These are phyloP conservation scores for Bipolaris zeicola DNA, from an alignment of 2,329 filamentous ascomycete genomes.

Conservation along the genomic window DNA sequence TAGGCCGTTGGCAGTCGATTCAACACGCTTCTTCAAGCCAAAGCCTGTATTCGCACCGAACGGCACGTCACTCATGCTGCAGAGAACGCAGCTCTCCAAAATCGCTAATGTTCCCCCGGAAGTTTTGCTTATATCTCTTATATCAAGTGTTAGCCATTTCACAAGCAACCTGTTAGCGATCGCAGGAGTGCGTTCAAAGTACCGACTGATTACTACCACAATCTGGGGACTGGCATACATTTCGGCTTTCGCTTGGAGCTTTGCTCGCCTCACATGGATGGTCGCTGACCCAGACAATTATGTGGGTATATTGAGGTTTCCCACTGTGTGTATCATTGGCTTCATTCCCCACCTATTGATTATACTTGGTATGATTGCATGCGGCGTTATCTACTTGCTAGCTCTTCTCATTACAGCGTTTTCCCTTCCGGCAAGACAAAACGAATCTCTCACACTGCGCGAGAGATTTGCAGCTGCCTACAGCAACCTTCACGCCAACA, in stretches of 20 bases:
- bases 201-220: conserved; percentile 82
- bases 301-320: conserved; percentile 78
- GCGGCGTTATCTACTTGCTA: conserved; percentile 75
- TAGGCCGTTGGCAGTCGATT: conserved; percentile 76
- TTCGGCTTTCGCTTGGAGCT: conserved; percentile 79
- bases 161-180: conserved; percentile 83
- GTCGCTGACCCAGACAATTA: conserved; percentile 55
- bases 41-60: conserved; percentile 50
- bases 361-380: conserved; percentile 75
- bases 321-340: conserved; percentile 91
- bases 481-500: conserved; percentile 88
- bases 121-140: conserved; percentile 80
- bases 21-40: conserved; percentile 56
- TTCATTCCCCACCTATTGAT: conserved; percentile 95
- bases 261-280: conserved; percentile 52
- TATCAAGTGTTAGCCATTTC: conserved; percentile 89
- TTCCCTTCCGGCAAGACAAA: conserved; percentile 62
- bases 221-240: conserved; percentile 93
- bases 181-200: conserved; percentile 76
- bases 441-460: conserved; percentile 53
- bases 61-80: conserved; percentile 50
- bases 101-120: conserved; percentile 89
- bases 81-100: conserved; percentile 69
- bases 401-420: conserved; percentile 78
- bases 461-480: conserved; percentile 75